Evolutionary conservation across 352 stramenopile species (phyloP), one percentile per base, ranked within the genome.

Genomic region (Globisporangium spinosum): DNA sequence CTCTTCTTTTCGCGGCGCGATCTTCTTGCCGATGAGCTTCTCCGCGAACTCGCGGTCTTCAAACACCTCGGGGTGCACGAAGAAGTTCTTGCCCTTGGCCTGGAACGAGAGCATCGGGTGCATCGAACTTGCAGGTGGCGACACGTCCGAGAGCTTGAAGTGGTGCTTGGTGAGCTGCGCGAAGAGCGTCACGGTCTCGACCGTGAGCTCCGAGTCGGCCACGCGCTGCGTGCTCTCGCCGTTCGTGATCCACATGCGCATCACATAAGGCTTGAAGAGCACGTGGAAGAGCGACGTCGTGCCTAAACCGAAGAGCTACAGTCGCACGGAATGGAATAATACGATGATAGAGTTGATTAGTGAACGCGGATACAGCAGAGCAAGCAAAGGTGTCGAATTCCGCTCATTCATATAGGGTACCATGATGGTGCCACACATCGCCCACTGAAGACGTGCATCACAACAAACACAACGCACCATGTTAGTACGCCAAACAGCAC

Each of bases 381-480:
- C 23, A 23, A 43, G 29, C 1, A 22, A 56, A 25, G n/a, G 1
- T 12, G 12, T 47, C 25, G 10, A 20, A n/a, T 34, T 13, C 13
- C 53, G 12, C 13, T 43, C 35, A 43, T 43, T 47, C 5, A 27
- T 17, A 51, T 7, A 57, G 65, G 65, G 53, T 71, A 86, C 76
- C 87, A 95, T 94, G 66, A 95, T 86, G 51, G 87, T 95, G 55
- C 87, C 83, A 71, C 87, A 95, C 87, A 95, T 95, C 58, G 87
- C 87, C 87, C 87, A 95, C 83, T 78, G 58, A 32, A 45, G 20
- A 61, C 13, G n/a, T 20, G 1, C 5, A 67, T 34, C 47, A 12
- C 5, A n/a, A 49, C 29, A 13, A 29, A 20, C 9, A 20, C 15
- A 58, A 27, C 3, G 23, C 8, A n/a, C 3, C 9, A 17, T 4